Base-by-base conservation (phyloP, 768 basidiomycete species). In the Pleurotus tuber-regium region DNA sequence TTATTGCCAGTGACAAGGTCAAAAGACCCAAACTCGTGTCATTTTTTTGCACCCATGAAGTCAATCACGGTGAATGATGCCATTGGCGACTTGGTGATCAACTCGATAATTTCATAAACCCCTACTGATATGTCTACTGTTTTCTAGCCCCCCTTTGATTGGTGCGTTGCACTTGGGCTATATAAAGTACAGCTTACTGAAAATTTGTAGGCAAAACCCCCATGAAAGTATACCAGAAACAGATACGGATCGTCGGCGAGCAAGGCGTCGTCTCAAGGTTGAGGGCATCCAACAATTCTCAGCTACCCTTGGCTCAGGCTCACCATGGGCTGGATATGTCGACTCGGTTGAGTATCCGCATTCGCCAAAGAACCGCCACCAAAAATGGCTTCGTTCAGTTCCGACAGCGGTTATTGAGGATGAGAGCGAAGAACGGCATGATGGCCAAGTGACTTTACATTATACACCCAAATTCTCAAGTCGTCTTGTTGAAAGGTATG, bases 61-160 rank as follows among this genome's bases (percentile, higher is more conserved):
- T 65, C 77, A 12, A 73, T 88, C 3, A 83, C 81, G 0, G 74
- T 89, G 2, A 62, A 77, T 30, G 84, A 86, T 58, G 86, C 88
- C 3, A 83, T 87, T 47, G 68, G 73, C 11, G 89, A 92, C 61
- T 58, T 91, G 68, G 87, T 84, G 66, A 36, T 35, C 2, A 40
- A 29, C 30, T 54, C 14, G 6, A 10, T 26, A 6, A 19, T 38
- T 8, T 25, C 42, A 42, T 26, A 31, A 49, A 52, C 26, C 55
- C 40, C 53, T 52, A 35, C 31, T 39, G 40, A 39, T 29, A n/a
- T n/a, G n/a, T n/a, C 31, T 50, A 33, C 19, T 54, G 43, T 40
- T 59, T 24, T 33, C 10, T 48, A 88, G 83, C 83, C 83, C 25
- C 70, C 66, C 1, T 91, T 87, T 66, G 86, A 91, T 51, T 91